Evolutionary conservation across 768 basidiomycete genomes (phyloP), one percentile per base, ranked within the genome.

Genomic region (Psilocybe cyanescens): DNA sequence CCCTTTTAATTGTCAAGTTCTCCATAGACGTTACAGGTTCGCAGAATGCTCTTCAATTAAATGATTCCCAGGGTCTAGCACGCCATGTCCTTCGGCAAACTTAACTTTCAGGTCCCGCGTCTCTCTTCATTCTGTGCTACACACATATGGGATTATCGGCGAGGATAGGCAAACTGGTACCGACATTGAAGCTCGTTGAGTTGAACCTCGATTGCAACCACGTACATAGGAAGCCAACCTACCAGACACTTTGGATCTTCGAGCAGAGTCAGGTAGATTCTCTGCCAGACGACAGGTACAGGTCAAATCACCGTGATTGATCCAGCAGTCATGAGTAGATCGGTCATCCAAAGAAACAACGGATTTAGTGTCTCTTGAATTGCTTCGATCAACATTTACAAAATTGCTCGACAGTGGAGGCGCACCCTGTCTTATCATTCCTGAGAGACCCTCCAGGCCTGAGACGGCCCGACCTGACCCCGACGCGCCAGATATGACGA

Each of bases 231-330:
- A 24, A 24, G 24, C 24, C 24, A 24, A 24, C 24, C 24, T 24
- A 24, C 41, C 4, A 31, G 28, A 30, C 29, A 24, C 3, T 50
- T 50, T 50, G 14, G 9, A 24, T 39, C 37, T 44, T 44, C 17
- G 29, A 29, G 7, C 48, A 44, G 41, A 44, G 41, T 44, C 41
- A n/a, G 41, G 41, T 44, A 44, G 54, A 28, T 28, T 55, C 46
- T 53, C 45, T 51, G 24, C 37, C 28, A 48, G 48, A 49, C 47
- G 61, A 52, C 57, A 61, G 46, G 46, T 57, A 39, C 58, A 60
- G 62, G 28, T 65, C 62, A 62, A 68, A 64, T 66, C 62, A 37
- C 67, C 67, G 67, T 51, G 58, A 61, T 65, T 68, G 63, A 64
- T 68, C 67, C 63, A 51, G 48, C 12, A 17, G 8, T 56, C 55